These are phyloP conservation scores for Fusarium compactum DNA, from an alignment of 2,329 filamentous ascomycete genomes.

Conservation along the genomic window DNA sequence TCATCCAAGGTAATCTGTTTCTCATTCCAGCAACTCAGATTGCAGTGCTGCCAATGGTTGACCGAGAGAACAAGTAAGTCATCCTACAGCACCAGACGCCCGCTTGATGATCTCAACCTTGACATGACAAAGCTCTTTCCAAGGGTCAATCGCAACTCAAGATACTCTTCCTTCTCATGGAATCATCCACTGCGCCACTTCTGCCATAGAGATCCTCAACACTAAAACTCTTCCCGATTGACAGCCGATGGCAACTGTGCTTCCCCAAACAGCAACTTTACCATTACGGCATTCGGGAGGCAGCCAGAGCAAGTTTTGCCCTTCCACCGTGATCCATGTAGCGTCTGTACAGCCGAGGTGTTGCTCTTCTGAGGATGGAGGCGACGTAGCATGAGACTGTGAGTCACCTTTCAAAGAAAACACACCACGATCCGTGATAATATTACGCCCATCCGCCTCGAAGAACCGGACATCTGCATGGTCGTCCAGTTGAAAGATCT, in stretches of 20 bases:
- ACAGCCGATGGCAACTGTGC: not conserved
- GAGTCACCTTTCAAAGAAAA: not conserved
- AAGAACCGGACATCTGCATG: too few species aligned
- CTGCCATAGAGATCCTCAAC: not conserved
- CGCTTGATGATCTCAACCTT: too few species aligned
- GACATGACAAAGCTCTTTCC: too few species aligned
- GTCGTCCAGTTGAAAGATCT: accelerated
- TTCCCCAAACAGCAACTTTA: not conserved
- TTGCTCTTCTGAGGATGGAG: not conserved
- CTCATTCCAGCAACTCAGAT: too few species aligned
- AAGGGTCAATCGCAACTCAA: too few species aligned
- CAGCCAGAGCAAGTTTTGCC: not conserved
- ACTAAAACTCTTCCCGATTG: not conserved
- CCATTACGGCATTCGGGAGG: not conserved
- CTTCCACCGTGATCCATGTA: not conserved
- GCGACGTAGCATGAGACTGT: too few species aligned
- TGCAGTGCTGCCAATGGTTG: too few species aligned
- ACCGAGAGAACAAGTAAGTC: too few species aligned
- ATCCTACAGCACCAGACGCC: too few species aligned
- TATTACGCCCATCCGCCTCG: not conserved
- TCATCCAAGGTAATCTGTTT: too few species aligned
- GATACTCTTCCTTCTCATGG: too few species aligned
- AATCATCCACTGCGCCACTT: not conserved
- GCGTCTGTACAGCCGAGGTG: accelerated
- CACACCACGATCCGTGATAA: not conserved